phyloP scores from a whole-genome alignment of 192 early-diverging fungal genomes.

The Lobosporangium transversale region DNA sequence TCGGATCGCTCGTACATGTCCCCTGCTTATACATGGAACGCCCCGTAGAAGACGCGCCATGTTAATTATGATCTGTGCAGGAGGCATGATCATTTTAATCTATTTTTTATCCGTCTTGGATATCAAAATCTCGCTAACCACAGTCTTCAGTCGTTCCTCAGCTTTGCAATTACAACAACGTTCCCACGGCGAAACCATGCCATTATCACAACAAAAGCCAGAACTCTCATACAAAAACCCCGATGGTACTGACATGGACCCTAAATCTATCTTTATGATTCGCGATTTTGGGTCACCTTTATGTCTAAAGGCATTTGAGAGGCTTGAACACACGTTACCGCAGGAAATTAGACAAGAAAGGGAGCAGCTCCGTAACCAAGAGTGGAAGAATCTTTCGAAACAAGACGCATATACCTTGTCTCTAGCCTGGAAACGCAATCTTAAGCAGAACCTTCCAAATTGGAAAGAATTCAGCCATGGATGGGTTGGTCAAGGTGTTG shows the following conservation, averaged over 20 bases:
- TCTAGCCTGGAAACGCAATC: conserved; percentile 25
- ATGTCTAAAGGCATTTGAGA: conserved; percentile 14
- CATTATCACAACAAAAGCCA: not conserved
- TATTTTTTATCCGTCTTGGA: conserved; percentile 27
- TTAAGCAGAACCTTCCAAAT: conserved; percentile 35
- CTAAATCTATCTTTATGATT: conserved; percentile 30
- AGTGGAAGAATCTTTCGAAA: conserved; percentile 1
- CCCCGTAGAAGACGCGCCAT: conserved; percentile 23
- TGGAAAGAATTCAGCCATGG: conserved; percentile 31
- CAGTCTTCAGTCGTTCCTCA: conserved; percentile 3
- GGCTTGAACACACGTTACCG: not conserved
- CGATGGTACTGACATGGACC: conserved; percentile 40
- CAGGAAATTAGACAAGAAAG: conserved; percentile 18
- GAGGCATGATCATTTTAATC: conserved; percentile 29
- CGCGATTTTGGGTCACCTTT: conserved; percentile 29
- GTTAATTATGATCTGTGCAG: conserved; percentile 26
- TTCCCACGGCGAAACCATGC: not conserved
- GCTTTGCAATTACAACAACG: not conserved
- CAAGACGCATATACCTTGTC: conserved; percentile 18
- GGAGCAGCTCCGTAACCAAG: not conserved
- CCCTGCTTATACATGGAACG: conserved; percentile 20
- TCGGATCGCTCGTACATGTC: conserved; percentile 18
- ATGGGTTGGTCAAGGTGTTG: conserved; percentile 48
- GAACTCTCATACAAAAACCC: conserved; percentile 28
- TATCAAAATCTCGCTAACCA: conserved; percentile 16